These are phyloP conservation scores for Kentomonas sorsogonicus DNA, from an alignment of 208 protist species.

Conservation along the genomic window DNA sequence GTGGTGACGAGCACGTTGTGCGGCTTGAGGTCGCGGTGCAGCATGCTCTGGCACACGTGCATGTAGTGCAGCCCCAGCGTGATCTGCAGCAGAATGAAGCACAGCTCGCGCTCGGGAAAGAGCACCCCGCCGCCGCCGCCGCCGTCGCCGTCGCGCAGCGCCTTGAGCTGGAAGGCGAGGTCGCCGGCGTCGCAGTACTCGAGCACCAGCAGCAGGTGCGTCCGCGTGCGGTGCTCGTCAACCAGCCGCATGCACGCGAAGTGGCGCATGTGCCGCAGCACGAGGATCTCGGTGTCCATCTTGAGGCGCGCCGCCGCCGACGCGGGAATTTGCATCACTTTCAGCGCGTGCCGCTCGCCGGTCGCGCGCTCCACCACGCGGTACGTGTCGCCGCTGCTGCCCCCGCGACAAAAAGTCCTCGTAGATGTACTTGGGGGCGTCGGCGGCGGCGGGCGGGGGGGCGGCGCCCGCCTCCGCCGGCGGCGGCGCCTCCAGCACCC, in stretches of 20 bases:
- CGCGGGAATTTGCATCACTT: constrained; percentile 16
- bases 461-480: constrained; percentile 1
- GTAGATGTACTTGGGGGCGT: constrained; percentile 21
- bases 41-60: constrained; percentile 42
- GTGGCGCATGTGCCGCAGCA: constrained; percentile 27
- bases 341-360: constrained; percentile 17
- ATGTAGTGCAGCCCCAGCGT: constrained; percentile 48
- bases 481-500: no score
- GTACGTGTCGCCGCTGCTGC: constrained; percentile 22
- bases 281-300: constrained; percentile 28
- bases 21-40: constrained; percentile 69
- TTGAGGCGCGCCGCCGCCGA: constrained; percentile 9
- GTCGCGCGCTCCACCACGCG: constrained; percentile 14
- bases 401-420: constrained; percentile 24
- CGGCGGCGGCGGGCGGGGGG: not conserved
- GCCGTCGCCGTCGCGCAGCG: not conserved
- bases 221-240: constrained; percentile 22
- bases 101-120: constrained; percentile 27
- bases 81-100: constrained; percentile 45
- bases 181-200: constrained; percentile 52
- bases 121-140: no score
- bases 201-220: constrained; percentile 34
- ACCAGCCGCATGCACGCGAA: constrained; percentile 35
- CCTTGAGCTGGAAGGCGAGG: constrained; percentile 23
- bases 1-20: constrained; percentile 53